Conservation (phyloP, 306 rosid species). For the Spatholobus suberectus region DNA sequence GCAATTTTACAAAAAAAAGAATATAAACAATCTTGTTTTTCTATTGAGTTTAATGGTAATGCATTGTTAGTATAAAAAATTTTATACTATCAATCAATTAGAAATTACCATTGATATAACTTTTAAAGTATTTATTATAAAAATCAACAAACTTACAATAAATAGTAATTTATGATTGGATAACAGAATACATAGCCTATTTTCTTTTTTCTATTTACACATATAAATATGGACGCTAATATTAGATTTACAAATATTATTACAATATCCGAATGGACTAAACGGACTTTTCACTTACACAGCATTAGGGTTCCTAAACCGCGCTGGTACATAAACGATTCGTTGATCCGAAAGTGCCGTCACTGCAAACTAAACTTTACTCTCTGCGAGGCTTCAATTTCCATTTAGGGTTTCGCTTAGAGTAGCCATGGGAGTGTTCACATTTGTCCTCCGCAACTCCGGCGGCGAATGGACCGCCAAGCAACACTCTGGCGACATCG, state of each 20-base stretch:
- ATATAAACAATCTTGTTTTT: no score
- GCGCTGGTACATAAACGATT: conserved; percentile 34
- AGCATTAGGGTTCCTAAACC: conserved; percentile 48
- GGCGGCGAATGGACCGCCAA: conserved; percentile 81
- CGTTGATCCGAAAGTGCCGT: background rate
- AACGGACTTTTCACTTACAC: conserved; percentile 33
- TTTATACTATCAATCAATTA: no score
- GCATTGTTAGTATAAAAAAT: no score
- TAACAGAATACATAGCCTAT: no score
- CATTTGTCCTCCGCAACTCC: conserved; percentile 67
- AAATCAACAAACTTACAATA: no score
- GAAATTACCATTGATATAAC: no score
- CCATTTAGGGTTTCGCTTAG: conserved; percentile 30
- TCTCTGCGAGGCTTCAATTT: conserved; percentile 9
- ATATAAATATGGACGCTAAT: background rate
- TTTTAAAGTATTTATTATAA: no score
- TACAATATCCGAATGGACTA: conserved; percentile 4
- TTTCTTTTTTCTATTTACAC: background rate
- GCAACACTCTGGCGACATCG: conserved; percentile 73
- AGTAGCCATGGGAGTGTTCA: conserved; percentile 79
- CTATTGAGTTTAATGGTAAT: no score
- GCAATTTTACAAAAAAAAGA: no score
- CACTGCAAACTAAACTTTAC: conserved; percentile 29
- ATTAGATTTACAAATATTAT: background rate
- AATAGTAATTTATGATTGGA: no score